A percentile compares a stretch with the other conserved stretches of the same genome.
phyloP scores from a whole-genome alignment of 208 protist genomes.

The Histomonas meleagridis region DNA sequence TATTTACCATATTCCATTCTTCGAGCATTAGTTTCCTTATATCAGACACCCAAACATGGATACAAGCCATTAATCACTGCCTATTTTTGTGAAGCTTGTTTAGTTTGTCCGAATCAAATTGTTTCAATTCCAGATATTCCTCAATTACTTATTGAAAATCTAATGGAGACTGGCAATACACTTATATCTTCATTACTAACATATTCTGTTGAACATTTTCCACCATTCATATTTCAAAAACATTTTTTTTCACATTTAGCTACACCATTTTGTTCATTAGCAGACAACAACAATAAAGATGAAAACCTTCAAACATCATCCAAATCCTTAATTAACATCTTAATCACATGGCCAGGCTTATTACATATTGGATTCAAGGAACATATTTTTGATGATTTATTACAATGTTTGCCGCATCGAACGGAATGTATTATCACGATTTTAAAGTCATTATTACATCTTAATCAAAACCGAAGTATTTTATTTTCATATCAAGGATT shows the following conservation, averaged over 20 bases:
- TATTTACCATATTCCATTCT: background rate
- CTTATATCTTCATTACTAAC: background rate
- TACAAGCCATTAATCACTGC: background rate
- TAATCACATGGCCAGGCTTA: background rate
- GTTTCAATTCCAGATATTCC: background rate
- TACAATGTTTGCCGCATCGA: background rate
- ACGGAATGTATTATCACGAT: background rate
- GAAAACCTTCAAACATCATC: background rate
- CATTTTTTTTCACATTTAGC: background rate
- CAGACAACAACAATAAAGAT: background rate
- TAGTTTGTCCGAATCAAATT: background rate
- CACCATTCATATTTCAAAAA: background rate
- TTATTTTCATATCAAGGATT: background rate
- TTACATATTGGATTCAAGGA: background rate
- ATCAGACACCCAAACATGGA: background rate
- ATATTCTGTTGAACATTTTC: background rate
- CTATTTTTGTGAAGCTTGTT: background rate
- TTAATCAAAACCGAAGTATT: background rate
- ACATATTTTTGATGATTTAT: background rate
- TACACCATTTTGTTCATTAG: background rate
- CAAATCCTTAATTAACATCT: background rate
- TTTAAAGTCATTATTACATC: background rate
- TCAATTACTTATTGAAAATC: background rate
- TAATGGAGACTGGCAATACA: background rate
- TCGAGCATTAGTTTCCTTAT: background rate